Base-by-base conservation (phyloP, 2,329 filamentous ascomycete genomes). In the Rhynchosporium secalis region DNA sequence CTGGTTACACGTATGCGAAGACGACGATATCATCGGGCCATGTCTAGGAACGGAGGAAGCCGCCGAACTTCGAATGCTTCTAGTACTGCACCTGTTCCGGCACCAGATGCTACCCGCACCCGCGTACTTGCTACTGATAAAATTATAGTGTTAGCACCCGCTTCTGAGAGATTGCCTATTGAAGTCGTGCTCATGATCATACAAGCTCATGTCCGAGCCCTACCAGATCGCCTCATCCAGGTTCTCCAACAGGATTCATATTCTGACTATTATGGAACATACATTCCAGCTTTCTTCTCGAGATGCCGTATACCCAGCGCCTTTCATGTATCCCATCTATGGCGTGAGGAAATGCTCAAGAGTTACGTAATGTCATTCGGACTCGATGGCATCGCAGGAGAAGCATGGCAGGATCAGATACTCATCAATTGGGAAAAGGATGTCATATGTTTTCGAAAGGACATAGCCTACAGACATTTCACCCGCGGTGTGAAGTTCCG, bases 231-330 rank as follows among this genome's bases (percentile, higher is more conserved):
- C n/a, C 43, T 46, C n/a, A 26, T 46, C n/a, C n/a, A 46, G 9
- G 26, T 46, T 7, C 43, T 5, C 3, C n/a, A 46, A 28, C 4
- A 7, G n/a, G 4, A 8, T 28, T 15, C 10, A n/a, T 28, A 20
- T n/a, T 46, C 3, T 3, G 4, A 5, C 0, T 3, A 5, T 6
- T n/a, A 46, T 7, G 2, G 26, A 3, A 2, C 3, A 7, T 8
- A 28, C 8, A 26, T 46, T 28, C n/a, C 43, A 3, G 10, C 5
- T 2, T 28, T 46, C 43, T 28, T 6, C 43, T 46, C 43, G 43
- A 15, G 8, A 7, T 46, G n/a, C 26, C n/a, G 43, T n/a, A 7
- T 8, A 1, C 43, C 43, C 6, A 26, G 20, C 43, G 7, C 20
- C n/a, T 10, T 46, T 20, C n/a, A n/a, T 8, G 8, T 28, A 3